Base-by-base conservation (phyloP, 1,139 yeast species). In the Scheffersomyces cryptocercus region DNA sequence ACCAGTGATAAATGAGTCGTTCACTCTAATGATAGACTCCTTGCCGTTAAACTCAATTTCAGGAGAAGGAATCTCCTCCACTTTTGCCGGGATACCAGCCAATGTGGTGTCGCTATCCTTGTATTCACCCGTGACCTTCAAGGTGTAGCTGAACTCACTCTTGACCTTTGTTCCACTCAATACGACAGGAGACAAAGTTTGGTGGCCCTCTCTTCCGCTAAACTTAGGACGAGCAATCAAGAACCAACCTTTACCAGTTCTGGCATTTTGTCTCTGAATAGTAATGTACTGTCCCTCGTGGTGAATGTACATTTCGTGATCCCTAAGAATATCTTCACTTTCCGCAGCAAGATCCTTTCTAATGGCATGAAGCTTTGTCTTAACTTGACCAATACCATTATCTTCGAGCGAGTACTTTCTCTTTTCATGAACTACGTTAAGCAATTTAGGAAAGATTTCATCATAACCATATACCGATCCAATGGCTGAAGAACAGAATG, bases 391-490 rank as follows among this genome's bases (percentile, higher is more conserved):
- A 56, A 93, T 90, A 33, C 98, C 98, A 34, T 74, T 72, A 6
- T 63, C 64, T 26, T 69, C 70, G 54, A 72, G 76, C 1, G 82
- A 73, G 56, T 93, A 93, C 9, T 66, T 68, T 51, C 96, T 77
- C 2, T 64, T 68, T 60, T 93, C 99, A 30, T 73, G 67, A n/a
- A 93, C 99, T 39, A 93, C 85, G 59, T 90, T 85, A 38, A 93
- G 70, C 35, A 89, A 70, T 35, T 79, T 73, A 3, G 98, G 97
- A 60, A 85, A 93, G 42, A 93, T 80, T 65, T 93, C 99, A 61
- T 93, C 99, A 57, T 82, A 90, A 13, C 99, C 99, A 67, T 88
- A 85, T 1, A 90, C 95, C 1, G 97, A 86, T 0, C 99, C 99
- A 44, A 90, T 86, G 2, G 97, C 97, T 42, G 96, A 88, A 0